Evolutionary conservation across 305 asterid species (phyloP).

Genomic region (Fraxinus paxiana): DNA sequence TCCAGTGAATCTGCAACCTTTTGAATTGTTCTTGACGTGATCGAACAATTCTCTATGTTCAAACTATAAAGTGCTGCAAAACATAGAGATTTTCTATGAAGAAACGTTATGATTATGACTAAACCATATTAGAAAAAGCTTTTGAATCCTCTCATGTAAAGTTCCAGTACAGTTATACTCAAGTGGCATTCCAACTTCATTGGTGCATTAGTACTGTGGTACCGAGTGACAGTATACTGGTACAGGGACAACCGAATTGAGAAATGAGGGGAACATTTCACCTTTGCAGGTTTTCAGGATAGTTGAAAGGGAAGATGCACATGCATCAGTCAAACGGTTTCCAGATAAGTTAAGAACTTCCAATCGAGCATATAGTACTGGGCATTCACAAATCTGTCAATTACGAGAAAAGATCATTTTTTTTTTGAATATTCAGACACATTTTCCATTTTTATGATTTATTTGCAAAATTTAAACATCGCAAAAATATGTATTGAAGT

Average conservation of each 20-base stretch:
- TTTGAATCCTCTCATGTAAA: slow-evolving; percentile 6
- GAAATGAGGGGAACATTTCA: slow-evolving; percentile 25
- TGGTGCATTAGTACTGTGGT: background rate
- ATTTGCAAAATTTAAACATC: slow-evolving; percentile 8
- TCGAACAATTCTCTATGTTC: slow-evolving; percentile 76
- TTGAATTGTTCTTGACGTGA: slow-evolving; percentile 84
- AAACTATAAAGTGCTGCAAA: slow-evolving; percentile 81
- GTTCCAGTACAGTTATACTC: slow-evolving; percentile 18
- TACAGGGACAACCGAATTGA: slow-evolving; percentile 10
- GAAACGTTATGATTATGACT: slow-evolving; percentile 4
- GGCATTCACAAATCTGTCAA: slow-evolving; percentile 76
- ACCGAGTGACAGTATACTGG: slow-evolving; percentile 15
- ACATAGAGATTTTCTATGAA: slow-evolving; percentile 18
- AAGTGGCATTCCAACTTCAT: slow-evolving; percentile 10
- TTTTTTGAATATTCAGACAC: slow-evolving; percentile 5
- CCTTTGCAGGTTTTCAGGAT: slow-evolving; percentile 79
- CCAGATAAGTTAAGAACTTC: slow-evolving; percentile 90
- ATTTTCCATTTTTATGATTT: background rate
- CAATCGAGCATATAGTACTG: slow-evolving; percentile 62
- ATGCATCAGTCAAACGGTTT: slow-evolving; percentile 77
- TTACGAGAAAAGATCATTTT: slow-evolving; percentile 7
- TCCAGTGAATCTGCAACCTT: slow-evolving; percentile 78
- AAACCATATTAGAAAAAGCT: background rate
- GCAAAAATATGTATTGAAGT: slow-evolving; percentile 8
- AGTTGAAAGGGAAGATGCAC: slow-evolving; percentile 81